A percentile compares a stretch with the other conserved stretches of the same genome.
These are phyloP conservation scores for Fusarium nisikadoi DNA, from an alignment of 2,329 filamentous ascomycete species.

Conservation along the genomic window DNA sequence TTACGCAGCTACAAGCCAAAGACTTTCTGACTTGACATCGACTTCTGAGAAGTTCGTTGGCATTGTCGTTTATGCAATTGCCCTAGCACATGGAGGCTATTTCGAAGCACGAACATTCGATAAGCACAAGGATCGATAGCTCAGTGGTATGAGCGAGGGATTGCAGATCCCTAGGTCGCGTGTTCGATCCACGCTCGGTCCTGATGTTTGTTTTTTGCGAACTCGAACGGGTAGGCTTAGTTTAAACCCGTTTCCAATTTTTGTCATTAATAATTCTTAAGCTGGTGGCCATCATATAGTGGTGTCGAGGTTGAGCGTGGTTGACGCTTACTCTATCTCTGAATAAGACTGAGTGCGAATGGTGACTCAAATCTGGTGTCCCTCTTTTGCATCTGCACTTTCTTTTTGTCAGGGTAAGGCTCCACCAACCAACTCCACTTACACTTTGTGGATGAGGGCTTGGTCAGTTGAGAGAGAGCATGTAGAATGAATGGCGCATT, in stretches of 20 bases:
- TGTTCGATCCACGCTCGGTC: conserved; percentile 14
- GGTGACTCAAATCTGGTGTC: conserved; percentile 12
- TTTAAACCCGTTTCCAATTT: no score
- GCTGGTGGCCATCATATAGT: no score
- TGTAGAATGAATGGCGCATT: accelerated
- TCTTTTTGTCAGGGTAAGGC: not conserved
- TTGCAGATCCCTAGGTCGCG: conserved; percentile 17
- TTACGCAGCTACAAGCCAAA: no score
- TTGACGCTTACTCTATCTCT: no score
- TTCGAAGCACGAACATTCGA: not conserved
- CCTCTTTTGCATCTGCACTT: not conserved
- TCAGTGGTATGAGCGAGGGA: conserved; percentile 18
- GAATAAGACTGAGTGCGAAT: no score
- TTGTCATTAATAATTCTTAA: not conserved
- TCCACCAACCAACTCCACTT: not conserved
- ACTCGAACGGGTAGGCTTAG: accelerated
- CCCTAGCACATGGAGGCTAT: no score
- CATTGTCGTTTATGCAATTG: not conserved
- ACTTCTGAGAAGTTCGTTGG: no score
- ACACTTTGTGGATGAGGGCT: not conserved
- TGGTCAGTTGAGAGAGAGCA: no score
- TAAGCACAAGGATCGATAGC: conserved; percentile 4
- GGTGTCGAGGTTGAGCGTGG: no score
- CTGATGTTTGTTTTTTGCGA: accelerated
- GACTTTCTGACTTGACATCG: no score